phyloP scores from a whole-genome alignment of 257 asterid species.

The Solanum chaucha region DNA sequence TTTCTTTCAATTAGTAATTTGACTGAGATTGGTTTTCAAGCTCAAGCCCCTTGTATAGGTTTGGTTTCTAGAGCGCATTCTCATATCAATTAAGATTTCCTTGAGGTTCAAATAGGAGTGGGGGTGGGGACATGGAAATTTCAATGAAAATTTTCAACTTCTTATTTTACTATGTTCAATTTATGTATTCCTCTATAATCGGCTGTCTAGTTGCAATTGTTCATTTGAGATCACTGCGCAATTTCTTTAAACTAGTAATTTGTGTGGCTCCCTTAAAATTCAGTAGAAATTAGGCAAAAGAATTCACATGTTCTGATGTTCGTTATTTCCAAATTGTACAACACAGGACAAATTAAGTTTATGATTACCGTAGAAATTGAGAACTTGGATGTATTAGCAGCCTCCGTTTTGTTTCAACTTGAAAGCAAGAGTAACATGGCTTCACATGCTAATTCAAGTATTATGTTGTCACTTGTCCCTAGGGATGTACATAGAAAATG shows the following conservation, averaged over 20 bases:
- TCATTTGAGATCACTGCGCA: neutral
- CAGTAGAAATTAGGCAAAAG: neutral
- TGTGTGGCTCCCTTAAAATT: neutral
- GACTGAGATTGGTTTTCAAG: neutral
- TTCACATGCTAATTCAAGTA: constrained; percentile 18
- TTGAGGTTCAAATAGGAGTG: neutral
- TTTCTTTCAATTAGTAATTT: neutral
- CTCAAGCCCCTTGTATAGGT: neutral
- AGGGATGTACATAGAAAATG: neutral
- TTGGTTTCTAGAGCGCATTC: neutral
- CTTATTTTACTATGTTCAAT: neutral
- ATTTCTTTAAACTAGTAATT: neutral
- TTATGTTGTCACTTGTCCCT: constrained; percentile 2
- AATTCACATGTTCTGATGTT: neutral
- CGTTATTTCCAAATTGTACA: neutral
- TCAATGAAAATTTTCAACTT: neutral
- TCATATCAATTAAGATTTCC: neutral
- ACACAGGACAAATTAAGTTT: neutral
- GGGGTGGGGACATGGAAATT: neutral
- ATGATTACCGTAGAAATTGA: neutral
- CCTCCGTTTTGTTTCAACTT: neutral
- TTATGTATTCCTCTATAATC: neutral
- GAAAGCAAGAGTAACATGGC: constrained; percentile 24
- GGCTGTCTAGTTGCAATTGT: neutral
- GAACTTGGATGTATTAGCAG: neutral